Base-by-base conservation (phyloP, 2,329 filamentous ascomycete species). In the Coniella lustricola region DNA sequence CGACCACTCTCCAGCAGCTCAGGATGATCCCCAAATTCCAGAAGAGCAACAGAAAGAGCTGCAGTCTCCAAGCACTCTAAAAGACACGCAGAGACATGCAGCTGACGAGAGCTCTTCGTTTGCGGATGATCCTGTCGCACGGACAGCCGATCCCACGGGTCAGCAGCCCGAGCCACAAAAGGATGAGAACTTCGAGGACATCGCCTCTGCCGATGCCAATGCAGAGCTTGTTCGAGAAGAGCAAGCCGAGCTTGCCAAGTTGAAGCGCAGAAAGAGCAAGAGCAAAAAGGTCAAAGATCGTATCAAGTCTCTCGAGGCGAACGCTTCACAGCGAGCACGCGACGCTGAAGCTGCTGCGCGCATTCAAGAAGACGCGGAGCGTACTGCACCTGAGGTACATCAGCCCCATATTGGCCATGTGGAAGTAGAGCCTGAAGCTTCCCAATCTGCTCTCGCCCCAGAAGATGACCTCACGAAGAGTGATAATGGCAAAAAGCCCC, bases 271-370 rank as follows among this genome's bases (percentile, higher is more conserved):
- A 40, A 53, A 38, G 17, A 53, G 50, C n/a, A 48, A 22, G 13
- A 48, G 29, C 32, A 53, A 47, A 33, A 53, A 50, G 16, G 51
- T 50, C 33, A 53, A 53, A 35, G 18, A 20, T 25, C 51, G 48
- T 20, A 44, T 53, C 18, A 53, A 37, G 16, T 14, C 21, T 8
- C 18, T 53, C 40, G 35, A 44, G 21, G 37, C 48, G 2, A 53
- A 48, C 16, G 37, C 44, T 18, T 39, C 41, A 32, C 46, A 35
- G 40, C 48, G 48, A 18, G 51, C 41, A 20, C 51, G 43, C 14
- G 51, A 50, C 33, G 36, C 44, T 10, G 48, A 45, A 14, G 35
- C 33, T 33, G 41, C 46, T 32, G 46, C 33, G 17, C 35, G 38
- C 18, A 32, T 3, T 22, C 25, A 39, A 31, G 13, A 1, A 10